Base-by-base conservation (phyloP, 2,329 filamentous ascomycete species). In the Chaetomiaceae sp. region DNA sequence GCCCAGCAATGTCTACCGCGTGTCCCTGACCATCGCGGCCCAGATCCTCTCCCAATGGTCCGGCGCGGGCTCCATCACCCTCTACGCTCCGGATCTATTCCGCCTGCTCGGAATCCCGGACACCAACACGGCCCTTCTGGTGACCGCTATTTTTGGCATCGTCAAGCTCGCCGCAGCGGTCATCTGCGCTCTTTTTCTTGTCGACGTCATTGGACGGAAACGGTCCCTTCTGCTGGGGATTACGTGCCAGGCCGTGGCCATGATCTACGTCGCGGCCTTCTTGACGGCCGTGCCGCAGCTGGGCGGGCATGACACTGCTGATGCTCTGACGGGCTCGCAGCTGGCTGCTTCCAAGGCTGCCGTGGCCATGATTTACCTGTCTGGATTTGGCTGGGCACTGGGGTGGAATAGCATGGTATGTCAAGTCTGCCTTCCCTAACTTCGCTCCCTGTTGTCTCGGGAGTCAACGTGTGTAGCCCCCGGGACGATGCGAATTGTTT, bases 141-240 rank as follows among this genome's bases (percentile, higher is more conserved):
- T 87, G 13, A 90, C 85, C 0, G 86, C 81, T 3, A 80, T 92
- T 44, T 89, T 91, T 48, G 87, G 87, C 38, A 78, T 89, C 45
- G 74, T 89, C 59, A 91, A 91, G 63, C 78, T 91, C 48, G 64
- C 79, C 6, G 77, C 83, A 0, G 80, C 85, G 13, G 64, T 90
- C 27, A 58, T 80, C 34, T 91, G 86, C 64, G 86, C 87, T 0
- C 74, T 90, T 46, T 89, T 91, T 76, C 76, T 91, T 8, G 86
- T 91, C 56, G 87, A 91, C 59, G 82, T 86, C 48, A 83, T 91
- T 57, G 87, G 87, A 4, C 83, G 87, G 52, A 90, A 89, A 68
- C 78, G 81, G 7, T 74, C 82, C 0, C 73, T 86, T 0, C 72
- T 83, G 16, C 65, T 76, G 0, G 82, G 82, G 2, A 85, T 85